phyloP scores from a whole-genome alignment of 352 stramenopile species.

The Globisporangium nunn region DNA sequence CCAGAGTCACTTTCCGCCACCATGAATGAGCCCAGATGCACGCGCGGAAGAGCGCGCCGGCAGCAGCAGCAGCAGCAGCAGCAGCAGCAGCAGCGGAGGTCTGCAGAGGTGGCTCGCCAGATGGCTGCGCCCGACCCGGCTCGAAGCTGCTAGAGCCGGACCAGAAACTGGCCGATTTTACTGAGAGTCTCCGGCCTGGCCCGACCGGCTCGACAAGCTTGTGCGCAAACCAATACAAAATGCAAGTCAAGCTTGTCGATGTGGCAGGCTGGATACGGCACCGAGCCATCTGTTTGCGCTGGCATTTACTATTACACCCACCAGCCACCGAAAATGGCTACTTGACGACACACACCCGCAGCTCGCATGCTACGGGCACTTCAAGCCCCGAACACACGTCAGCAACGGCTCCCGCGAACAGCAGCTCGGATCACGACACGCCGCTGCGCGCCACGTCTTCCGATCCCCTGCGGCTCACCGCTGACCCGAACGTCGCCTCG shows the following conservation, averaged over 20 bases:
- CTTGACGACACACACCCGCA: too few relatives aligned
- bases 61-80: neutral
- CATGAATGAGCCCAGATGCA: neutral
- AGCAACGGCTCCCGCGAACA: neutral
- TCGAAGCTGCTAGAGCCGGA: neutral
- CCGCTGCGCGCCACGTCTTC: slow-evolving; percentile 14
- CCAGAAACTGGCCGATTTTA: neutral
- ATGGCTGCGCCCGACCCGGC: neutral
- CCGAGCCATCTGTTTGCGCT: too few relatives aligned
- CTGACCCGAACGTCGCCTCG: slow-evolving; percentile 41
- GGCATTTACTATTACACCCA: too few relatives aligned
- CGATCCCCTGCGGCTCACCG: slow-evolving; percentile 18
- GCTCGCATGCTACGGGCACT: neutral
- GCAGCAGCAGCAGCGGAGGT: neutral
- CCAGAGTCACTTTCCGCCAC: neutral
- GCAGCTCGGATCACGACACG: slow-evolving; percentile 7
- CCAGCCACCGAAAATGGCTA: too few relatives aligned
- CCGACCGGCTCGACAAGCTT: too few relatives aligned
- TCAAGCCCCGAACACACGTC: neutral
- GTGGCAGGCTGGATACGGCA: too few relatives aligned
- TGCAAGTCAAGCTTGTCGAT: too few relatives aligned
- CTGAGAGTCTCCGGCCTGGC: neutral
- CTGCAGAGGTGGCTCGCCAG: neutral
- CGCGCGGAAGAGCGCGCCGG: neutral
- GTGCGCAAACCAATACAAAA: too few relatives aligned